phyloP scores from a whole-genome alignment of 495 filamentous ascomycete genomes.

The Hypoxylon lenormandii region DNA sequence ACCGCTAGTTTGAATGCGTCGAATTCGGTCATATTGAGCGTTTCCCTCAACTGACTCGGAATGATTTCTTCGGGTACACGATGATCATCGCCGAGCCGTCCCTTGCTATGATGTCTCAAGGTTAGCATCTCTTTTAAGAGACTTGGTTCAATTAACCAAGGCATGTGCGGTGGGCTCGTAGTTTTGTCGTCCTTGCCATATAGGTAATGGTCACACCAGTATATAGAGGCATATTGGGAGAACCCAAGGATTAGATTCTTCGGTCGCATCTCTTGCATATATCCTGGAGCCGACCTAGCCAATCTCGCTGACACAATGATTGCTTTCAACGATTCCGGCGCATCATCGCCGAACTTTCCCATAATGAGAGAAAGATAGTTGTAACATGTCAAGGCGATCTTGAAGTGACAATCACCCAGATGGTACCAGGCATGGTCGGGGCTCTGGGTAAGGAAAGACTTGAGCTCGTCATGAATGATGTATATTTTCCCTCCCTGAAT shows the following conservation, averaged over 20 bases:
- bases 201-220: conserved; percentile 27
- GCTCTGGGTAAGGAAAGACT: conserved; percentile 12
- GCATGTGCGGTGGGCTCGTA: background rate
- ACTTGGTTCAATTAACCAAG: conserved; percentile 7
- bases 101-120: conserved; percentile 4
- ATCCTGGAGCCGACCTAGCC: conserved; percentile 1
- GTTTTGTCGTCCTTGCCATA: background rate
- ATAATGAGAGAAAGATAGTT: conserved; percentile 23
- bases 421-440: conserved; percentile 27
- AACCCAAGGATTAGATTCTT: background rate
- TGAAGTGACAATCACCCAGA: conserved; percentile 11
- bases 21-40: conserved; percentile 6
- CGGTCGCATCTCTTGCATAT: background rate
- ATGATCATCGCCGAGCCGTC: background rate
- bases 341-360: background rate
- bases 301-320: background rate
- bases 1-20: conserved; percentile 12
- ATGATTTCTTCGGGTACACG: background rate
- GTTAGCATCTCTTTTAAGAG: conserved; percentile 7
- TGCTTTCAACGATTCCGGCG: background rate
- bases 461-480: conserved; percentile 4
- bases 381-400: conserved; percentile 12
- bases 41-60: conserved; percentile 14
- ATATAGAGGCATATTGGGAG: conserved; percentile 10
- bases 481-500: conserved; percentile 3